These are phyloP conservation scores for Hemisphaericaspora subhashii DNA, from an alignment of 1,139 yeast genomes.

Conservation along the genomic window DNA sequence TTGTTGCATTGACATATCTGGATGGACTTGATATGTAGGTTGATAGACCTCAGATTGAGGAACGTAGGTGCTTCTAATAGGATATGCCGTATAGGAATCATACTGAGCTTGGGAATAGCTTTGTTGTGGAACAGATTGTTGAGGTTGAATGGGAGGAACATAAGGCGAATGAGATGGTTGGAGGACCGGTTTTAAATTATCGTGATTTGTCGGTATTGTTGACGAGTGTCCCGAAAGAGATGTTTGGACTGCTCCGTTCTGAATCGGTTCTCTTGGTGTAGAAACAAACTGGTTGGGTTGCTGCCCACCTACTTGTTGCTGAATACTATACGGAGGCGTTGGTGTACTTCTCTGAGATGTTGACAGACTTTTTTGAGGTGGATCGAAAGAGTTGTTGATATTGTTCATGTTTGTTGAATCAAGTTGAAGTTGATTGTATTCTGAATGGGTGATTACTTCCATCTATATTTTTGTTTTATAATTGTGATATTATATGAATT, in stretches of 20 bases:
- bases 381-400: not conserved
- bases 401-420: not conserved
- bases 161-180: not conserved
- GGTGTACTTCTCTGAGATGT: not conserved
- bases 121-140: not conserved
- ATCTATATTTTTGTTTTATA: not conserved
- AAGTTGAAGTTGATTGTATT: not conserved
- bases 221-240: not conserved
- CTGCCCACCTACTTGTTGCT: not conserved
- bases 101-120: not conserved
- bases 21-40: too few species aligned
- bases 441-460: not conserved
- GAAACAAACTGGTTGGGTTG: too few species aligned
- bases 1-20: too few species aligned
- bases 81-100: not conserved
- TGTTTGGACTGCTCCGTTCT: not conserved
- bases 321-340: not conserved
- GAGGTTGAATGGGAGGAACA: not conserved
- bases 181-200: too few species aligned
- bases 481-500: not conserved
- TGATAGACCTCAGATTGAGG: too few species aligned
- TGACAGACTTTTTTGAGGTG: not conserved
- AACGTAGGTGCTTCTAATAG: not conserved
- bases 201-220: too few species aligned
- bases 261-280: not conserved